These are phyloP conservation scores for Hanseniaspora thailandica DNA, from an alignment of 805 yeast genomes.

Conservation along the genomic window DNA sequence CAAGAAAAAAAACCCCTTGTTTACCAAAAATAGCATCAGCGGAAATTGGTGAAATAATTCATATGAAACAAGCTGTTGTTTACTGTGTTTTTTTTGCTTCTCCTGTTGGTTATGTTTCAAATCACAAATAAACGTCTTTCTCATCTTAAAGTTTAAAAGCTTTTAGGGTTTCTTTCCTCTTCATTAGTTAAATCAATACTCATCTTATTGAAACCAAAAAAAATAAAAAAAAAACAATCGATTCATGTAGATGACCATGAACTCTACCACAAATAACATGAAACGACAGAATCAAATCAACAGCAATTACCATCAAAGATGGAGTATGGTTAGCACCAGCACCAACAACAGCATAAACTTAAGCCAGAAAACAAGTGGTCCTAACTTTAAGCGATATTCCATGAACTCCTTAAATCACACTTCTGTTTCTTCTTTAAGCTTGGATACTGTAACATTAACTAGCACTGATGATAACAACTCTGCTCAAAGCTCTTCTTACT, in stretches of 20 bases:
- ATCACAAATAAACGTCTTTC: neutral
- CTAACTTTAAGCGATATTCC: conserved; percentile 6
- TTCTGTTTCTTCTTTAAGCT: conserved; percentile 5
- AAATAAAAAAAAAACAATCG: neutral
- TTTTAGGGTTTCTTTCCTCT: too few species aligned
- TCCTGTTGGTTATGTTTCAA: neutral
- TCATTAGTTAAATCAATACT: neutral
- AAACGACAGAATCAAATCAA: conserved; percentile 5
- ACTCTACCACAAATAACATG: neutral
- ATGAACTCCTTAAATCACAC: conserved; percentile 11
- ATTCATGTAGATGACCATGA: neutral
- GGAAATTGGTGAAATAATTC: too few species aligned
- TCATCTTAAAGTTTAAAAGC: neutral
- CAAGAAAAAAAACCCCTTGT: too few species aligned
- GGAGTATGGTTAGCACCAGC: conserved; percentile 13
- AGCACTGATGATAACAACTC: conserved; percentile 8
- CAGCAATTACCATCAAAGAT: conserved; percentile 4
- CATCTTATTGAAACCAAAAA: neutral
- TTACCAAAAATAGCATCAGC: neutral
- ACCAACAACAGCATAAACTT: conserved; percentile 2
- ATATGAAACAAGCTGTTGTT: neutral
- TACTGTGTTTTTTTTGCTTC: neutral
- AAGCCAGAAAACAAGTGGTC: neutral
- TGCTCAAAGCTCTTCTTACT: neutral
- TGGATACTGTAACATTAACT: conserved; percentile 3